These are phyloP conservation scores for Pseudozyma pruni DNA, from an alignment of 1,284 basidiomycete species.

Conservation along the genomic window DNA sequence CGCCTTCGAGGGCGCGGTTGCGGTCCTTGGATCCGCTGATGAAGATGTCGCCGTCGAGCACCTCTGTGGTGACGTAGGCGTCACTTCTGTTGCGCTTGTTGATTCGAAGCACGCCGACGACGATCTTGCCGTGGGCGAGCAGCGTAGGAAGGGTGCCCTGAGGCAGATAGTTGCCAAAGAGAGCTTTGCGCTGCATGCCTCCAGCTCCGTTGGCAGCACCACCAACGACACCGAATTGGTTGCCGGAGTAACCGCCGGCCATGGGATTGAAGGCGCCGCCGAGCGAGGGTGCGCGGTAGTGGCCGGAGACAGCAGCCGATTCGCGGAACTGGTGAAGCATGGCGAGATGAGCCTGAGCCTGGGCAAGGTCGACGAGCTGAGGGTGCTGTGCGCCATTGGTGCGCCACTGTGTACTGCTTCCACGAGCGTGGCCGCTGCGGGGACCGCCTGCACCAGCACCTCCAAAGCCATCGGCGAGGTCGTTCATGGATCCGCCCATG, in stretches of 20 bases:
- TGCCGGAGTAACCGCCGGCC: constrained; percentile 71
- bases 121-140: constrained; percentile 96
- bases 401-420: constrained; percentile 51
- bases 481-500: constrained; percentile 46
- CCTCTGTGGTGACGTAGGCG: constrained; percentile 99
- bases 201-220: constrained; percentile 39
- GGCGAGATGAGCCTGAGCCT: constrained; percentile 86
- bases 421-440: constrained; percentile 42
- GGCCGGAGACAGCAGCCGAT: constrained; percentile 78
- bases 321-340: constrained; percentile 93
- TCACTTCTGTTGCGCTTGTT: constrained; percentile 99
- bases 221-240: constrained; percentile 72
- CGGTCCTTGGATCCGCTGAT: constrained; percentile 90
- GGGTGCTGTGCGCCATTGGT: constrained; percentile 40
- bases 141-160: constrained; percentile 96
- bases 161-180: constrained; percentile 98
- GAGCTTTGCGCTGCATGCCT: constrained; percentile 92
- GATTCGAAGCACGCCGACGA: constrained; percentile 95
- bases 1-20: constrained; percentile 96
- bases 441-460: constrained; percentile 47
- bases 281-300: constrained; percentile 96
- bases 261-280: constrained; percentile 91
- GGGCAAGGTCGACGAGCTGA: constrained; percentile 66
- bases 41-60: constrained; percentile 97
- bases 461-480: constrained; percentile 62